Evolutionary conservation across 2,329 filamentous ascomycete species (phyloP).

Genomic region (Apiospora malaysiana): DNA sequence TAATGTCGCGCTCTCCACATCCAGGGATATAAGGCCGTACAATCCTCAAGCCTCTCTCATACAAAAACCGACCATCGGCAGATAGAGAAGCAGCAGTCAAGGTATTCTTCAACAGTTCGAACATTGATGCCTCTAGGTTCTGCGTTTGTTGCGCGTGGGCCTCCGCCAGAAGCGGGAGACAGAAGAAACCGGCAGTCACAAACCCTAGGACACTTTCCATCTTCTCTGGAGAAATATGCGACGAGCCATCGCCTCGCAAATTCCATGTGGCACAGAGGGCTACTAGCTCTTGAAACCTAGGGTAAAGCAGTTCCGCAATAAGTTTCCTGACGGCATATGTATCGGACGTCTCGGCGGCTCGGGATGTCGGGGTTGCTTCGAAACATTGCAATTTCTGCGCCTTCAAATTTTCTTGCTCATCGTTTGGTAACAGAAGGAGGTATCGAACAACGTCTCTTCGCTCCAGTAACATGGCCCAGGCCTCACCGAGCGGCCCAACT

Average conservation of each 20-base stretch:
- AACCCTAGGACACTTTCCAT: slow-evolving; percentile 59
- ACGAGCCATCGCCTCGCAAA: slow-evolving; percentile 50
- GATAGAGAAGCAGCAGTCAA: slow-evolving; percentile 49
- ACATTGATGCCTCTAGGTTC: slow-evolving; percentile 52
- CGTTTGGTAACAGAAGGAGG: slow-evolving; percentile 56
- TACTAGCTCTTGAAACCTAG: slow-evolving; percentile 57
- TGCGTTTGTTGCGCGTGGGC: slow-evolving; percentile 55
- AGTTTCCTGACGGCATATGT: slow-evolving; percentile 55
- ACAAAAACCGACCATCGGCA: slow-evolving; percentile 51
- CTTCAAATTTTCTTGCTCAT: slow-evolving; percentile 23
- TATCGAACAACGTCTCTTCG: slow-evolving; percentile 57
- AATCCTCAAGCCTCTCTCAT: slow-evolving; percentile 53
- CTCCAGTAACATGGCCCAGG: slow-evolving; percentile 51
- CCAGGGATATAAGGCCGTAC: slow-evolving; percentile 54
- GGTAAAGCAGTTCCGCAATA: slow-evolving; percentile 58
- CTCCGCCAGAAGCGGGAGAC: slow-evolving; percentile 54
- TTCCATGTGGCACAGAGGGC: slow-evolving; percentile 55
- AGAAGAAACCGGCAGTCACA: slow-evolving; percentile 50
- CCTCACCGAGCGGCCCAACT: slow-evolving; percentile 55
- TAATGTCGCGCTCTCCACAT: slow-evolving; percentile 46
- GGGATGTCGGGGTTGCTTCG: slow-evolving; percentile 24
- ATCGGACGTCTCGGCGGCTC: slow-evolving; percentile 42
- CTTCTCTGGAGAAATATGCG: slow-evolving; percentile 57
- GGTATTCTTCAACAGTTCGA: slow-evolving; percentile 47
- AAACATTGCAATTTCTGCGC: slow-evolving; percentile 17